These are phyloP conservation scores for Termitomyces eurrhizus DNA, from an alignment of 768 basidiomycete species.

Conservation along the genomic window DNA sequence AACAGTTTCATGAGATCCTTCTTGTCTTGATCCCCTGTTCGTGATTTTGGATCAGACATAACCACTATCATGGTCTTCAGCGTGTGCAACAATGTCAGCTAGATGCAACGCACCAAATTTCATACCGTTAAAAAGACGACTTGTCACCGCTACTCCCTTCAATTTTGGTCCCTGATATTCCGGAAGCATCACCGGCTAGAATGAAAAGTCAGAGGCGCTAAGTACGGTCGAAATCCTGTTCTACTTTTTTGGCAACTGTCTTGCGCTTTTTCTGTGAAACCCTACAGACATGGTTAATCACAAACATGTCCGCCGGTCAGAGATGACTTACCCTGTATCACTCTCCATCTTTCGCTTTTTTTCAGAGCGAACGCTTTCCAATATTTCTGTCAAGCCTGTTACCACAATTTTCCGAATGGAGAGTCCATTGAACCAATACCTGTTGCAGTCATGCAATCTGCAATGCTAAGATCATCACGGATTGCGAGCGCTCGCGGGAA, in stretches of 20 bases:
- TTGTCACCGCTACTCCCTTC: conserved; percentile 54
- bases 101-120: conserved; percentile 64
- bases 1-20: conserved; percentile 65
- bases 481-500: conserved; percentile 86
- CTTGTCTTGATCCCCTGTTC: conserved; percentile 64
- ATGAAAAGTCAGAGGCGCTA: not conserved
- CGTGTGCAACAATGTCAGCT: not conserved
- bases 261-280: conserved; percentile 58
- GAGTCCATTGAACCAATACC: conserved; percentile 32
- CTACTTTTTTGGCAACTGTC: conserved; percentile 47
- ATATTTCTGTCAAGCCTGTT: conserved; percentile 35
- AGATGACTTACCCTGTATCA: conserved; percentile 41
- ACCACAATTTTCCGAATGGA: not conserved
- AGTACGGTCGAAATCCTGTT: not conserved
- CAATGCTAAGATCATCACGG: conserved; percentile 69
- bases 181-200: conserved; percentile 55
- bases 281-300: conserved; percentile 16
- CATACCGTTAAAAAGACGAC: conserved; percentile 66
- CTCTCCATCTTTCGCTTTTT: conserved; percentile 75
- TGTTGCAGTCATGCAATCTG: conserved; percentile 70
- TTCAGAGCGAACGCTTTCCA: conserved; percentile 58
- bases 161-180: conserved; percentile 65
- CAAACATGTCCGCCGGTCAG: not conserved
- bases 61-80: conserved; percentile 48
- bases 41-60: conserved; percentile 69